Evolutionary conservation across 2,329 filamentous ascomycete genomes (phyloP).

Genomic region (Fusarium oxysporum): DNA sequence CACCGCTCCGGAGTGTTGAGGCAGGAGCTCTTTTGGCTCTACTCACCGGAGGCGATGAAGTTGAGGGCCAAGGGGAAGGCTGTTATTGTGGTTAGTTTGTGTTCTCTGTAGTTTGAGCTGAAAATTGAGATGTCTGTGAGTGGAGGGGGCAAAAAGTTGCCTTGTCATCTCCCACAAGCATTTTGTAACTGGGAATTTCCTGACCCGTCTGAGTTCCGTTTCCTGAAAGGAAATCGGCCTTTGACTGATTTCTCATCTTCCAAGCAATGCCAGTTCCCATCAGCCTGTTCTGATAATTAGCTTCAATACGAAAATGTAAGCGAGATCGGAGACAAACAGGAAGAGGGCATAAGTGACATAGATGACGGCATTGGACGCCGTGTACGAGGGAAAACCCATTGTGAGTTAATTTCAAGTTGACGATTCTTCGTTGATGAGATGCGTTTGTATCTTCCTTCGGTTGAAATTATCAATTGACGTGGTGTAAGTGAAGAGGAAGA

Average conservation of each 20-base stretch:
- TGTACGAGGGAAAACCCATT: conserved; percentile 81
- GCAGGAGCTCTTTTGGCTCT: conserved; percentile 49
- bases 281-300: conserved; percentile 55
- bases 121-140: conserved; percentile 3
- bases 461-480: neutral
- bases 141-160: neutral
- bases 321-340: conserved; percentile 65
- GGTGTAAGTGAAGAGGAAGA: neutral
- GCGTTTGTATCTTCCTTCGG: neutral
- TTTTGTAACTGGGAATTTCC: conserved; percentile 49
- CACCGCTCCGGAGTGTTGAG: conserved; percentile 68
- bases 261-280: conserved; percentile 73
- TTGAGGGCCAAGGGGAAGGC: conserved; percentile 85
- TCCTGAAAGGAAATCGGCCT: conserved; percentile 77
- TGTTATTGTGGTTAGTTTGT: conserved; percentile 55
- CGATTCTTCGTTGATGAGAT: neutral
- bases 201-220: conserved; percentile 89
- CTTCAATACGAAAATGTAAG: neutral
- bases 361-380: conserved; percentile 85
- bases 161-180: neutral
- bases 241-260: conserved; percentile 71
- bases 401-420: neutral
- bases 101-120: neutral
- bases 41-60: conserved; percentile 94
- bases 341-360: conserved; percentile 83